Evolutionary conservation across 164 flowering plant genomes (phyloP).

Genomic region (Berberis vulgaris): DNA sequence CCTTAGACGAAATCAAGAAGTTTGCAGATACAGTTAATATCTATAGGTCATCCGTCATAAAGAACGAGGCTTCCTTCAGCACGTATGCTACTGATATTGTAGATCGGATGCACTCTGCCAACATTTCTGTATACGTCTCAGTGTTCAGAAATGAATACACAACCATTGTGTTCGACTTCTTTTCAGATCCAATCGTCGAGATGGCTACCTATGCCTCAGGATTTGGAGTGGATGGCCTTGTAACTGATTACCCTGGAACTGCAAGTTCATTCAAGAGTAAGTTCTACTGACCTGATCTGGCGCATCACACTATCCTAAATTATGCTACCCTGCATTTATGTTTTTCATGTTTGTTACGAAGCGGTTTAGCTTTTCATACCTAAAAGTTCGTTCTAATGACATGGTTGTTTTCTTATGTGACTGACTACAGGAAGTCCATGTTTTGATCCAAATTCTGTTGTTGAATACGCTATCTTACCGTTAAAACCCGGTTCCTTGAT

Average conservation of each 20-base stretch:
- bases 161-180: conserved; percentile 49
- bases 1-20: conserved; percentile 59
- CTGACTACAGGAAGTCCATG: too few species aligned
- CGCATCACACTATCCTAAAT: not conserved
- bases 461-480: conserved; percentile 20
- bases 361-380: too few species aligned
- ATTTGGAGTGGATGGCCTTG: conserved; percentile 49
- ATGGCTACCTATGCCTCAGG: conserved; percentile 31
- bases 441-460: conserved; percentile 1
- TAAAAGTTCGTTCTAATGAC: too few species aligned
- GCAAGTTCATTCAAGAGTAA: conserved; percentile 74
- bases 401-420: too few species aligned
- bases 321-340: not conserved
- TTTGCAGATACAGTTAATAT: conserved; percentile 58
- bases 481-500: conserved; percentile 32
- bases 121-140: conserved; percentile 53
- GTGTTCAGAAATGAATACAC: conserved; percentile 53
- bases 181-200: conserved; percentile 66
- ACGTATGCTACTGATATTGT: conserved; percentile 32
- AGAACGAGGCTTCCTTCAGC: conserved; percentile 18
- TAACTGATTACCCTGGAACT: conserved; percentile 77
- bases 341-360: not conserved
- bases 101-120: conserved; percentile 46
- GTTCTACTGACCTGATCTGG: conserved; percentile 12
- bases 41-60: conserved; percentile 31